Conservation (phyloP, 768 basidiomycete genomes). For the Hemileccinum rubropunctum region DNA sequence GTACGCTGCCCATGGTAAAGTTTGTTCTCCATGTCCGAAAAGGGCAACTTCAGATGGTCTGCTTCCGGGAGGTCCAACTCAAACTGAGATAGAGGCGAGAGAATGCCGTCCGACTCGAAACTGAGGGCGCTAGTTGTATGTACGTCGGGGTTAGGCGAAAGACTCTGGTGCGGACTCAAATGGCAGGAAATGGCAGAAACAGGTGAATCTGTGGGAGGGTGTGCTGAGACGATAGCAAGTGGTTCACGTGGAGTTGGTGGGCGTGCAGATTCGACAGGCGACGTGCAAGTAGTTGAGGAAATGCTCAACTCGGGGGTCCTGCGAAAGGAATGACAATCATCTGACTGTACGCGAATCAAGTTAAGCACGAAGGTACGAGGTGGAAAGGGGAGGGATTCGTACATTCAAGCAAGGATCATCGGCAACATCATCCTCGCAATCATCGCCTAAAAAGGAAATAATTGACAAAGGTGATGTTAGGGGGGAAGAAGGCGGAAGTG, state of each 20-base stretch:
- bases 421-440: conserved; percentile 8
- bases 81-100: conserved; percentile 26
- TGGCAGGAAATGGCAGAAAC: not conserved
- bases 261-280: conserved; percentile 10
- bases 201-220: not conserved
- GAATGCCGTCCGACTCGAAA: conserved; percentile 2
- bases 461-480: conserved; percentile 41
- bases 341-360: conserved; percentile 13
- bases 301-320: conserved; percentile 14
- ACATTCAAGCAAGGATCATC: conserved; percentile 28
- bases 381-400: conserved; percentile 18
- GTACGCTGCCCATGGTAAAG: conserved; percentile 7
- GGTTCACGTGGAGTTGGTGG: not conserved
- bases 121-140: not conserved
- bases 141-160: not conserved
- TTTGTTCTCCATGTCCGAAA: conserved; percentile 24
- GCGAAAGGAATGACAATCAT: not conserved
- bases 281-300: conserved; percentile 8
- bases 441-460: conserved; percentile 34
- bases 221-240: not conserved
- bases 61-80: conserved; percentile 18
- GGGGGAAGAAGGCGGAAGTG: conserved; percentile 43
- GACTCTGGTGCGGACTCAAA: not conserved
- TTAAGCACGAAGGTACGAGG: not conserved
- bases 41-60: conserved; percentile 19